Evolutionary conservation across 2,329 filamentous ascomycete genomes (phyloP).

Genomic region (Pestalotiopsis sp.): DNA sequence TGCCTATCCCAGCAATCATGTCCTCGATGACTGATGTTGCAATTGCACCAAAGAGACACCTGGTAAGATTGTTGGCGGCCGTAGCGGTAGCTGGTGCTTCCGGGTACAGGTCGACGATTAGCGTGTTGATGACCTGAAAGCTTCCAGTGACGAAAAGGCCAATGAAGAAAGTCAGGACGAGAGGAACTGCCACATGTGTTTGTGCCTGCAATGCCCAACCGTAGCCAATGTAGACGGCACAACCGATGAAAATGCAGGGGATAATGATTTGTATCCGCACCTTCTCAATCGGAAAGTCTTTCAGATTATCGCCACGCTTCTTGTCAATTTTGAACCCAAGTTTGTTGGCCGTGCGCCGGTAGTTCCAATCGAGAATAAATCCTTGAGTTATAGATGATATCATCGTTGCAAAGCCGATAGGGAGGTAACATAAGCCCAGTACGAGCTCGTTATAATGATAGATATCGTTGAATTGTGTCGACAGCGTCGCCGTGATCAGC

Average conservation of each 20-base stretch:
- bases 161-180: conserved; percentile 57
- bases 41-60: conserved; percentile 61
- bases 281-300: conserved; percentile 54
- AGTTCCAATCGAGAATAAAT: conserved; percentile 65
- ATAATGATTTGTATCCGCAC: conserved; percentile 55
- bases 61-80: conserved; percentile 62
- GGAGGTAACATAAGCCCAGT: conserved; percentile 55
- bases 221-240: conserved; percentile 53
- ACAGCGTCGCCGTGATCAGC: conserved; percentile 51
- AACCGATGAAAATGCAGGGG: conserved; percentile 54
- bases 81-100: conserved; percentile 61
- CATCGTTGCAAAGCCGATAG: conserved; percentile 52
- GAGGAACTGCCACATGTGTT: conserved; percentile 51
- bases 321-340: conserved; percentile 62
- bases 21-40: conserved; percentile 59
- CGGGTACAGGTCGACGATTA: conserved; percentile 65
- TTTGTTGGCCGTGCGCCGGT: conserved; percentile 62
- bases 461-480: conserved; percentile 50
- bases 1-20: conserved; percentile 57
- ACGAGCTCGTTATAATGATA: conserved; percentile 52
- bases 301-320: conserved; percentile 54
- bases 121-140: conserved; percentile 63
- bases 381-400: conserved; percentile 55
- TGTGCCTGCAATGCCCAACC: conserved; percentile 57
- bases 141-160: conserved; percentile 59